Percentiles rank a stretch among this genome's conserved stretches.
Evolutionary conservation across 1,284 basidiomycete species (phyloP).

Genomic region (Dichomitus squalens): DNA sequence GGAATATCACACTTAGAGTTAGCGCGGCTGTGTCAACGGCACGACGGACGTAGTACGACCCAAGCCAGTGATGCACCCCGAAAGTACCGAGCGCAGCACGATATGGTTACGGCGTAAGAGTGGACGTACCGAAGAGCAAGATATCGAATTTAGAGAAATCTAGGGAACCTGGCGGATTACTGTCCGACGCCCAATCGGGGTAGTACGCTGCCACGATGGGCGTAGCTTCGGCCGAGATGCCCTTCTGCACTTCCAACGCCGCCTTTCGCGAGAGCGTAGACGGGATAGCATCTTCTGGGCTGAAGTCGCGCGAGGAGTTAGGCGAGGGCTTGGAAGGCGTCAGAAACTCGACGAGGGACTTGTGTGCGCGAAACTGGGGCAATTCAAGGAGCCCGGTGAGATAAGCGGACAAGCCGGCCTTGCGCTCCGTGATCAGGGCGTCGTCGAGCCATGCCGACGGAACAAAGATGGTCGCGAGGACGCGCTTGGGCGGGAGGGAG

Average conservation of each 20-base stretch:
- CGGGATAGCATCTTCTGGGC: slow-evolving; percentile 46
- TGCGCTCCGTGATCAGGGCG: slow-evolving; percentile 52
- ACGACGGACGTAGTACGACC: background rate
- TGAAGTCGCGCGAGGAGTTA: slow-evolving; percentile 30
- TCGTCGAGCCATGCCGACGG: slow-evolving; percentile 59
- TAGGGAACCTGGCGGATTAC: slow-evolving; percentile 63
- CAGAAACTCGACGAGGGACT: slow-evolving; percentile 44
- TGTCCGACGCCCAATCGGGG: slow-evolving; percentile 65
- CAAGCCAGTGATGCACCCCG: too few species aligned
- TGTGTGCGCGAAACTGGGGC: slow-evolving; percentile 36
- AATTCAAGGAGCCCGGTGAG: slow-evolving; percentile 40
- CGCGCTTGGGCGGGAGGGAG: slow-evolving; percentile 51
- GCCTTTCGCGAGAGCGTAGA: slow-evolving; percentile 46
- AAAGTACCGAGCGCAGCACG: background rate
- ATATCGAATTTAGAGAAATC: slow-evolving; percentile 76
- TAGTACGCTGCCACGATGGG: slow-evolving; percentile 57
- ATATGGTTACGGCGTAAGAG: background rate
- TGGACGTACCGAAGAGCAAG: slow-evolving; percentile 57
- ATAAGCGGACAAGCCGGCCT: slow-evolving; percentile 47
- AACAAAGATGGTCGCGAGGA: slow-evolving; percentile 47
- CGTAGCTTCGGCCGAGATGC: slow-evolving; percentile 19
- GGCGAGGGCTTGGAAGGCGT: slow-evolving; percentile 26
- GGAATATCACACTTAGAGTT: background rate
- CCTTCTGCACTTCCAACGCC: slow-evolving; percentile 33
- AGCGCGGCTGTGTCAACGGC: background rate